Percentiles rank a stretch among this genome's conserved stretches.
phyloP scores from a whole-genome alignment of 2,329 filamentous ascomycete genomes.

The Zymoseptoria passerinii region DNA sequence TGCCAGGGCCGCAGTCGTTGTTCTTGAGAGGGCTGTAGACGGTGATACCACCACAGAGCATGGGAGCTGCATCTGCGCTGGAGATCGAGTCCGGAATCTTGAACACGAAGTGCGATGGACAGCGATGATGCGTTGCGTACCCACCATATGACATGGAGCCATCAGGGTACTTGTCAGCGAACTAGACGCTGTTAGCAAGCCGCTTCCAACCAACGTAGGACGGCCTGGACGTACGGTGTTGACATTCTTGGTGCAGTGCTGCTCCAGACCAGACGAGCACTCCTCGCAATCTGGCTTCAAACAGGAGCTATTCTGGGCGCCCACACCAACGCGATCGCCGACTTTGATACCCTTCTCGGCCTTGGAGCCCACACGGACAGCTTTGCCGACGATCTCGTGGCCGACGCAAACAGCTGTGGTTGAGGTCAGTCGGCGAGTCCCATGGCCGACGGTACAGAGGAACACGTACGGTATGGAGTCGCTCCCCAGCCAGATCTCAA shows the following conservation, averaged over 20 bases:
- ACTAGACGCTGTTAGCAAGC: constrained; percentile 2
- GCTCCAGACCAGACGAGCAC: constrained; percentile 36
- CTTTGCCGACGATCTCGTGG: constrained; percentile 30
- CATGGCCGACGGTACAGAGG: no score
- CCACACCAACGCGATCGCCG: constrained; percentile 41
- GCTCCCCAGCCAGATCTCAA: constrained; percentile 35
- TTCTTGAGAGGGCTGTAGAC: constrained; percentile 61
- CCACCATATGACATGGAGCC: constrained; percentile 52
- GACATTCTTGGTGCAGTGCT: constrained; percentile 24
- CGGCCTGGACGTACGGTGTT: constrained; percentile 12
- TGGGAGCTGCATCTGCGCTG: constrained; percentile 52
- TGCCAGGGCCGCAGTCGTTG: constrained; percentile 61
- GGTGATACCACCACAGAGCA: constrained; percentile 72
- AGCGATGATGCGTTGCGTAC: constrained; percentile 48
- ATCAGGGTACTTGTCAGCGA: constrained; percentile 25
- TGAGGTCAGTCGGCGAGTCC: no score
- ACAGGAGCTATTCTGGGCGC: constrained; percentile 42
- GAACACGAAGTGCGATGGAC: constrained; percentile 47
- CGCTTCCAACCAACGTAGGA: not conserved
- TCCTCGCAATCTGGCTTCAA: constrained; percentile 43
- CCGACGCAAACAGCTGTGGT: constrained; percentile 21
- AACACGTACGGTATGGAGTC: constrained; percentile 29
- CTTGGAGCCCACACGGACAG: constrained; percentile 27
- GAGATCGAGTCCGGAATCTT: constrained; percentile 46
- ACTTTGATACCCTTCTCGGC: constrained; percentile 27